A percentile compares a stretch with the other conserved stretches of the same genome.
Evolutionary conservation across 2,329 filamentous ascomycete genomes (phyloP).

Genomic region (Aspergillus sp.): DNA sequence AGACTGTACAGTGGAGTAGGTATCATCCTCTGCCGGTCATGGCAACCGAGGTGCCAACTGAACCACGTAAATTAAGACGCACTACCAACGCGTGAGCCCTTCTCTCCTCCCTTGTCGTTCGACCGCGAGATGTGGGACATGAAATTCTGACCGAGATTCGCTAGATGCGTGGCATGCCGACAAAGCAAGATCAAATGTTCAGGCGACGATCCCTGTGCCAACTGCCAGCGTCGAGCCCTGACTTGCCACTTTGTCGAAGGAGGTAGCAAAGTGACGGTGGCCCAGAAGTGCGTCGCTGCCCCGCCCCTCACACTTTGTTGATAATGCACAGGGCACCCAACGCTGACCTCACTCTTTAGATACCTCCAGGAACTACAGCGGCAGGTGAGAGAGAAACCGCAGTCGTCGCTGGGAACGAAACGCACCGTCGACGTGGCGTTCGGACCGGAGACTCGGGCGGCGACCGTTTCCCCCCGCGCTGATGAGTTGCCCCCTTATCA

Average conservation of each 20-base stretch:
- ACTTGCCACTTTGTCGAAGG: constrained; percentile 33
- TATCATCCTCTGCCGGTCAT: too few relatives aligned
- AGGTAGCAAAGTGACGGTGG: constrained; percentile 29
- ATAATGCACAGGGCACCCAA: neutral
- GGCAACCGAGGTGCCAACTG: too few relatives aligned
- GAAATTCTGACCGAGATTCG: too few relatives aligned
- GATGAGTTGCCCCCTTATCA: neutral
- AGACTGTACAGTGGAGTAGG: too few relatives aligned
- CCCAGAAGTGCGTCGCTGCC: constrained; percentile 28
- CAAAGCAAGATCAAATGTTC: constrained; percentile 45
- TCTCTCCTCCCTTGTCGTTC: too few relatives aligned
- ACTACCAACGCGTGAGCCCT: too few relatives aligned
- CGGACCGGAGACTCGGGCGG: neutral
- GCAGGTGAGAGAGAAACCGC: neutral
- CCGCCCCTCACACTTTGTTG: too few relatives aligned
- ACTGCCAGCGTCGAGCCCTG: constrained; percentile 21
- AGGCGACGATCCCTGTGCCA: constrained; percentile 37
- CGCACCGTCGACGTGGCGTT: neutral
- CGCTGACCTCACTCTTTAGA: neutral
- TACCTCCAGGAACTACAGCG: constrained; percentile 18
- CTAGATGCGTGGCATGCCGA: constrained; percentile 31
- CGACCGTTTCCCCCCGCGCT: neutral
- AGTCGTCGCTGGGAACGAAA: neutral
- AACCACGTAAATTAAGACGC: too few relatives aligned
- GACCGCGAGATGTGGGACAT: too few relatives aligned